Conservation (phyloP, 495 filamentous ascomycete species). For the Penicillium riverlandense region DNA sequence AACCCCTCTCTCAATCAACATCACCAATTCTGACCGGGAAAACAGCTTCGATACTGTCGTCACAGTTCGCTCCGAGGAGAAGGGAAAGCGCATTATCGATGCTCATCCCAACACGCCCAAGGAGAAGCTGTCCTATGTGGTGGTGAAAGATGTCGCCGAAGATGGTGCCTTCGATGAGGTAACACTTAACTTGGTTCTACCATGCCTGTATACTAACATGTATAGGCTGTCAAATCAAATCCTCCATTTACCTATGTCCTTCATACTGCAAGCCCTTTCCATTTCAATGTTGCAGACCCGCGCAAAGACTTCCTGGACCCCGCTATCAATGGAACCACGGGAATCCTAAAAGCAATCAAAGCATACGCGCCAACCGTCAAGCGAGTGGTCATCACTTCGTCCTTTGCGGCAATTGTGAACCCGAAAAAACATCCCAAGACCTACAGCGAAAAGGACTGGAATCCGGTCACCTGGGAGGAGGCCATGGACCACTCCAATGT, state of each 20-base stretch:
- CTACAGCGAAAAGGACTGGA: slow-evolving; percentile 76
- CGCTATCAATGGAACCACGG: slow-evolving; percentile 77
- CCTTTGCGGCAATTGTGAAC: slow-evolving; percentile 71
- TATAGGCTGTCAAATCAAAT: slow-evolving; percentile 52
- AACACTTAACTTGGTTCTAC: no score
- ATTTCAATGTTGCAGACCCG: slow-evolving; percentile 62
- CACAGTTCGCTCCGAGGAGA: slow-evolving; percentile 74
- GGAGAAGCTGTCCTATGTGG: slow-evolving; percentile 63
- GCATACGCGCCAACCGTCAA: slow-evolving; percentile 69
- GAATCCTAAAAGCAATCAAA: slow-evolving; percentile 69
- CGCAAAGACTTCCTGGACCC: slow-evolving; percentile 79
- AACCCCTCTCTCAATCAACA: neutral
- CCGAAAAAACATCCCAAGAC: slow-evolving; percentile 37
- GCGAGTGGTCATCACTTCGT: slow-evolving; percentile 77
- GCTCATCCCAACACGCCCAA: slow-evolving; percentile 53
- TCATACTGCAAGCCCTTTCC: slow-evolving; percentile 85
- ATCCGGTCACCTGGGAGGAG: slow-evolving; percentile 69
- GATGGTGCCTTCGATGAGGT: slow-evolving; percentile 72
- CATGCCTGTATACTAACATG: no score
- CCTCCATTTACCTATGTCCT: slow-evolving; percentile 79
- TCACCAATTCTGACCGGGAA: slow-evolving; percentile 1
- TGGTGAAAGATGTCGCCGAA: slow-evolving; percentile 78
- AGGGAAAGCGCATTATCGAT: slow-evolving; percentile 66
- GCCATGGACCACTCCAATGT: slow-evolving; percentile 49
- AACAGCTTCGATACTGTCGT: slow-evolving; percentile 65